Base-by-base conservation (phyloP, 2,329 filamentous ascomycete species). In the Botrytis paeoniae region DNA sequence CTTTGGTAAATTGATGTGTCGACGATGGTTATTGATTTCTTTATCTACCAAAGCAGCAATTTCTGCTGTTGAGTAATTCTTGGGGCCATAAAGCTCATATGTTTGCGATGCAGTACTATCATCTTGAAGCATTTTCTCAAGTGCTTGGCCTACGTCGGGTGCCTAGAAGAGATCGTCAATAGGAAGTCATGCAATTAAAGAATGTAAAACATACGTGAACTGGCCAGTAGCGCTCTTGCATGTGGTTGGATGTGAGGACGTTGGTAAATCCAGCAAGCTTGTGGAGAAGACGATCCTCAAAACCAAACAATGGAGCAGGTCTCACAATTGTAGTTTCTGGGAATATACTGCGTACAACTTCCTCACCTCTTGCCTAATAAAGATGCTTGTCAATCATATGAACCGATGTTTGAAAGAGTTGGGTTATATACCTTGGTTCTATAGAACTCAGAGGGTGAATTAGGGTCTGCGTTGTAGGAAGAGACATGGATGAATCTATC, bases 401-500 rank as follows among this genome's bases (percentile, higher is more conserved):
- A 60, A 41, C 22, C n/a, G 4, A 60, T 22, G 22, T 25, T 39
- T 16, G 48, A 9, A 32, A 37, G 37, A 10, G 12, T 5, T 29
- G 29, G 22, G 32, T 37, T 60, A 51, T 45, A 20, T 54, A 65
- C 91, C 89, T 99, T 99, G 78, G 94, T 97, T 74, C 92, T 87
- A 84, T 92, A 98, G 88, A 95, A 99, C 80, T 96, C 93, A 18
- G 94, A 95, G 3, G 91, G 83, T 29, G 95, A 98, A 78, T 93
- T 87, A 61, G 89, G 87, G 82, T 92, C 86, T 73, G 94, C 95
- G 81, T 95, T 98, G 87, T 97, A 95, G 45, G 95, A 97, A 16
- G 96, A 99, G 78, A 99, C 91, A 79, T 99, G 96, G 77, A 99
- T 94, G 83, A 93, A 99, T 77, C 96, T 91, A 84, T 99, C 96